These are phyloP conservation scores for Podospora tetraspora DNA, from an alignment of 495 filamentous ascomycete genomes.

Conservation along the genomic window DNA sequence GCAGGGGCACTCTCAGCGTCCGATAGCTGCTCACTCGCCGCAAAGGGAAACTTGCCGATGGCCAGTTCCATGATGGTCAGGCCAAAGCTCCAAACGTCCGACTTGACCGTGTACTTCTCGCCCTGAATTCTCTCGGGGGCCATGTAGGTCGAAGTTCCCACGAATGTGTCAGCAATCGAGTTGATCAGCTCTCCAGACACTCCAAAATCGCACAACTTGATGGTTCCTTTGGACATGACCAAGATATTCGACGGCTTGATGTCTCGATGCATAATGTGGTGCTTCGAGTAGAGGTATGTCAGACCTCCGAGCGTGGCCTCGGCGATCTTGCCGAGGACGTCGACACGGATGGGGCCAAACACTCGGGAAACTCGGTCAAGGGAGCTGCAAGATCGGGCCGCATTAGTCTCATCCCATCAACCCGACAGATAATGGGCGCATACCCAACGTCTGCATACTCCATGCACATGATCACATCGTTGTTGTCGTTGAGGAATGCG, in stretches of 20 bases:
- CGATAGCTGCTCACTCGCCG: slow-evolving; percentile 61
- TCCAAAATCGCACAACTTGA: slow-evolving; percentile 98
- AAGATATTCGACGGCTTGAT: slow-evolving; percentile 98
- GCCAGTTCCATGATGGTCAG: slow-evolving; percentile 92
- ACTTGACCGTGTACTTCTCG: slow-evolving; percentile 94
- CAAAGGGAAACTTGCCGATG: slow-evolving; percentile 93
- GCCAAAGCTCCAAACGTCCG: slow-evolving; percentile 98
- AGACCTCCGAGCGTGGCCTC: slow-evolving; percentile 93
- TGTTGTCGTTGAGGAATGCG: slow-evolving; percentile 89
- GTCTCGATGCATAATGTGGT: slow-evolving; percentile 97
- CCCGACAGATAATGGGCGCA: slow-evolving; percentile 24
- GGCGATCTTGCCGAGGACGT: slow-evolving; percentile 97
- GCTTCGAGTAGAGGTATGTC: slow-evolving; percentile 86
- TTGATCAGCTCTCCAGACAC: slow-evolving; percentile 95
- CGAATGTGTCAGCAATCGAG: slow-evolving; percentile 95
- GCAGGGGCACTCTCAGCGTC: slow-evolving; percentile 72
- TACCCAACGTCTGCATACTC: slow-evolving; percentile 99
- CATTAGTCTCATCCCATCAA: slow-evolving; percentile 12
- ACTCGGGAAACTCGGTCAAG: slow-evolving; percentile 89
- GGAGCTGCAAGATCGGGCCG: slow-evolving; percentile 57
- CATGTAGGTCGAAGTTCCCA: slow-evolving; percentile 98
- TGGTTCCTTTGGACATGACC: slow-evolving; percentile 86
- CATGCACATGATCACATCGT: slow-evolving; percentile 99
- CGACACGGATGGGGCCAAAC: slow-evolving; percentile 93
- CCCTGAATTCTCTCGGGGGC: slow-evolving; percentile 96